Evolutionary conservation across 805 yeast genomes (phyloP), one percentile per base, ranked within the genome.

Genomic region (Torulaspora delbrueckii): DNA sequence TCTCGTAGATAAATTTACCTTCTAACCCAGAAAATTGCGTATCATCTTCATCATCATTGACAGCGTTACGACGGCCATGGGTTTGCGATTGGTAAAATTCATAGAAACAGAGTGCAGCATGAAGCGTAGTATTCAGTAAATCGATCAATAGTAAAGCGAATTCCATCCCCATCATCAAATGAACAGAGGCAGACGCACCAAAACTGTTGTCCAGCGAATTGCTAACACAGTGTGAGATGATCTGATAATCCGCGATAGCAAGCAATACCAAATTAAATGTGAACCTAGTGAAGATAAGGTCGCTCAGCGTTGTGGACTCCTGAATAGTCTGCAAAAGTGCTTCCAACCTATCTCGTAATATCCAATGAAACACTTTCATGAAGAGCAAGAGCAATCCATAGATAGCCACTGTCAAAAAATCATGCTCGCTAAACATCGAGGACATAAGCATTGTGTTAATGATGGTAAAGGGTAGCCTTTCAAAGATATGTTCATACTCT

Each of bases 401-500:
- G 7, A 63, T 54, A 50, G 63, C 54, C 43, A 71, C 74, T n/a
- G 78, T 65, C 32, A 76, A 60, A 16, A 79, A 54, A 40, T 70
- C 70, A 37, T 73, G 77, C 42, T 71, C 75, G 27, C 73, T 66
- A 59, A 79, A 78, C 63, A 77, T 72, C 1, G 81, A 74, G 13
- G 78, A 63, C 10, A 81, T 74, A 58, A 84, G 65, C 41, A 87
- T 60, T 45, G 84, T 74, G 54, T 80, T 81, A 33, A 86, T 78
- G 16, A 84, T 68, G 2, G 86, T 75, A 45, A 69, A 79, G 73
- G 82, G 85, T 42, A 78, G 72, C 60, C 80, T 74, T 60, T 77
- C 95, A 61, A 74, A 77, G 42, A 79, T 73, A 58, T 84, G 90
- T 54, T 90, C 95, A 43, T 75, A 65, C 61, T 91, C 99, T 27